Conservation (phyloP, 768 basidiomycete genomes). For the Russula earlei region DNA sequence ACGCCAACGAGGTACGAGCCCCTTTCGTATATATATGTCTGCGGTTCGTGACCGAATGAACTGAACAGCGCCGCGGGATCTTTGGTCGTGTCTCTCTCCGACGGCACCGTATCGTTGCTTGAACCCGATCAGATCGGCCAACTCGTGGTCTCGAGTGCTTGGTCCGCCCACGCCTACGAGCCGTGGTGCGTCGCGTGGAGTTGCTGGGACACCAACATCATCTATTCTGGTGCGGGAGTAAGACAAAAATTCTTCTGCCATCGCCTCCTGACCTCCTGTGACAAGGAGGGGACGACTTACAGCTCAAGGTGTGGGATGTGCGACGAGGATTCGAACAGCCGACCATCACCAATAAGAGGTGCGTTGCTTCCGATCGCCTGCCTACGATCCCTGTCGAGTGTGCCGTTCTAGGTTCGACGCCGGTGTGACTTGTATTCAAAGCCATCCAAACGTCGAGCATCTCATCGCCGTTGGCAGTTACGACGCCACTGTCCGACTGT, state of each 20-base stretch:
- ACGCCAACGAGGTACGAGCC: slow-evolving; percentile 34
- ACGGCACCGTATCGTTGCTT: slow-evolving; percentile 62
- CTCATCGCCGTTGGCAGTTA: slow-evolving; percentile 92
- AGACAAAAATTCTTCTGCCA: not conserved
- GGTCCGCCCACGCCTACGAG: slow-evolving; percentile 89
- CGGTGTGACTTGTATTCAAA: slow-evolving; percentile 87
- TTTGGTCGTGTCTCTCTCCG: slow-evolving; percentile 74
- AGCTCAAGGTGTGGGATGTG: slow-evolving; percentile 85
- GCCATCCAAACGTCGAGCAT: slow-evolving; percentile 70
- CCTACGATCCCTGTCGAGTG: not conserved
- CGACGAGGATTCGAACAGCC: slow-evolving; percentile 53
- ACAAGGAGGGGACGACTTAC: slow-evolving; percentile 89
- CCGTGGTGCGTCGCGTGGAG: slow-evolving; percentile 93
- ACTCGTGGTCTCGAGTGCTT: slow-evolving; percentile 43
- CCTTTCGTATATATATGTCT: not conserved
- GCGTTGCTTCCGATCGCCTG: not conserved
- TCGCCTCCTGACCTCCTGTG: not conserved
- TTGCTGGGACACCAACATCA: slow-evolving; percentile 66
- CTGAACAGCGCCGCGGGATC: slow-evolving; percentile 39
- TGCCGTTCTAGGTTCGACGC: slow-evolving; percentile 63
- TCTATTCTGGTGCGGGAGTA: slow-evolving; percentile 85
- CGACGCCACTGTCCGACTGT: slow-evolving; percentile 68
- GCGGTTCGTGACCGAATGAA: not conserved
- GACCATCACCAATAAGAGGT: slow-evolving; percentile 67
- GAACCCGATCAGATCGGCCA: slow-evolving; percentile 36